These are phyloP conservation scores for Protomyces pachydermus DNA, from an alignment of 1,139 yeast genomes.

Conservation along the genomic window DNA sequence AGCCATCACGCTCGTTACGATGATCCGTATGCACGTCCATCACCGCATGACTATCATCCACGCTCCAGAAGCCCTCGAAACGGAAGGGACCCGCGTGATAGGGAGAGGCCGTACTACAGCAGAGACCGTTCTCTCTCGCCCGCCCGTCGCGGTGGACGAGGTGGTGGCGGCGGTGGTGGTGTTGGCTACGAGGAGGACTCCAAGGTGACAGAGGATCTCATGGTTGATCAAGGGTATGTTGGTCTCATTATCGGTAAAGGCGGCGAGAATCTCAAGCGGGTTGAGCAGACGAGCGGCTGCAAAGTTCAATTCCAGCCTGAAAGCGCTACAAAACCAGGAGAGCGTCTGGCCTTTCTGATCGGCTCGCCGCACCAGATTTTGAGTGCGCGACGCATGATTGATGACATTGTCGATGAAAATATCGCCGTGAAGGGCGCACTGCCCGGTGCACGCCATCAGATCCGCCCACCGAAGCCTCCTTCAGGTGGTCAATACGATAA, in stretches of 20 bases:
- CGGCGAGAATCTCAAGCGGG: constrained; percentile 34
- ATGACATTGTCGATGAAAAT: constrained; percentile 32
- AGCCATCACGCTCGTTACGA: not conserved
- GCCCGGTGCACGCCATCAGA: constrained; percentile 29
- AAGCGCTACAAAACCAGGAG: constrained; percentile 27
- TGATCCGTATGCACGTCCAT: constrained; percentile 9
- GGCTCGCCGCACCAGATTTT: constrained; percentile 32
- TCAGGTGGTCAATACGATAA: constrained; percentile 13
- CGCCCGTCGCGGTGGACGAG: constrained; percentile 15
- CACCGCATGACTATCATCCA: constrained; percentile 10
- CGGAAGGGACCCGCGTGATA: constrained; percentile 10
- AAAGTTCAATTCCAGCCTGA: constrained; percentile 33
- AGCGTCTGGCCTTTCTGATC: constrained; percentile 33
- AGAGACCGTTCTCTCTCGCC: constrained; percentile 22
- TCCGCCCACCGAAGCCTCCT: constrained; percentile 10
- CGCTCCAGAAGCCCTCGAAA: constrained; percentile 10
- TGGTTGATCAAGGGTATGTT: constrained; percentile 33
- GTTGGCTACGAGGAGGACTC: constrained; percentile 4
- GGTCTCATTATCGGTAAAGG: constrained; percentile 35
- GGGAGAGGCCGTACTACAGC: constrained; percentile 11
- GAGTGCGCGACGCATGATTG: constrained; percentile 30
- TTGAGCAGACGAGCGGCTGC: constrained; percentile 33
- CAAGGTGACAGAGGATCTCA: constrained; percentile 29
- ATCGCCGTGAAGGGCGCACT: constrained; percentile 31
- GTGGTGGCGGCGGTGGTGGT: not conserved